Conservation (phyloP, 768 basidiomycete species). For the Termitomyces heimii region DNA sequence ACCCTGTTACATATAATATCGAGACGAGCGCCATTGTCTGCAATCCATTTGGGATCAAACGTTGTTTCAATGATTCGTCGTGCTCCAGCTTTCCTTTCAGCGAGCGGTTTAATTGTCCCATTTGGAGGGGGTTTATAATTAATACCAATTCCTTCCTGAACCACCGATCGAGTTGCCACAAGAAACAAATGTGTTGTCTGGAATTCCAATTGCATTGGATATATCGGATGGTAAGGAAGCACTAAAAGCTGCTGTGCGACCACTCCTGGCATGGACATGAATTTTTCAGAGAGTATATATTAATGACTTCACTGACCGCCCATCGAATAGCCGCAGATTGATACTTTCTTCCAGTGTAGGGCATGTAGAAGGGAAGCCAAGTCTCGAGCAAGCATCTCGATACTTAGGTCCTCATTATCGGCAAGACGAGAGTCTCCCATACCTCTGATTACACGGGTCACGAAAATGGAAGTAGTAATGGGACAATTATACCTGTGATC, state of each 20-base stretch:
- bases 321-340: constrained; percentile 47
- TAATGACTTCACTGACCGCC: constrained; percentile 30
- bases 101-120: constrained; percentile 18
- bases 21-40: constrained; percentile 18
- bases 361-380: constrained; percentile 30
- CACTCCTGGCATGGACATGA: constrained; percentile 22
- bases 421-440: constrained; percentile 38
- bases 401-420: constrained; percentile 31
- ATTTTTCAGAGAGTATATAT: background rate
- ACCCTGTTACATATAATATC: constrained; percentile 17
- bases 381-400: constrained; percentile 41
- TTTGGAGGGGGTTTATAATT: constrained; percentile 17
- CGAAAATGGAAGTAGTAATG: background rate
- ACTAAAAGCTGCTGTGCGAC: constrained; percentile 39
- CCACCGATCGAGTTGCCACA: constrained; percentile 27
- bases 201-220: constrained; percentile 32
- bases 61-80: constrained; percentile 17
- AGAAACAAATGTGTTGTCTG: constrained; percentile 35
- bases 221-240: constrained; percentile 29
- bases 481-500: constrained; percentile 27
- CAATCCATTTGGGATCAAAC: constrained; percentile 24
- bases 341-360: constrained; percentile 35
- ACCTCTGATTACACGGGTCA: constrained; percentile 23
- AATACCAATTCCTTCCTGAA: constrained; percentile 16
- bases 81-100: constrained; percentile 20